These are phyloP conservation scores for Trichosanthes cucumerina DNA, from an alignment of 306 rosid species.

Conservation along the genomic window DNA sequence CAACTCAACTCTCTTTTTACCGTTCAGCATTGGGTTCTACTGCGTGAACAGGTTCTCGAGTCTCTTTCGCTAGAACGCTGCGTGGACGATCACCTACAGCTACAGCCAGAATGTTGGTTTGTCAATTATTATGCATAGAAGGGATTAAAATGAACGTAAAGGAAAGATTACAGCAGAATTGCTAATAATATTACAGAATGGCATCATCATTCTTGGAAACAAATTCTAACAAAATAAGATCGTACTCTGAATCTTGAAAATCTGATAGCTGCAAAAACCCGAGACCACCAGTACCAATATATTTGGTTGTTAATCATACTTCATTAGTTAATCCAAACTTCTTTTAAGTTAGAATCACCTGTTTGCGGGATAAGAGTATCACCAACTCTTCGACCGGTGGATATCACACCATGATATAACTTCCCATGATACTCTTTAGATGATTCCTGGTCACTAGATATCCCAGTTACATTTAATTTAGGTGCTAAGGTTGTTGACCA, in stretches of 20 bases:
- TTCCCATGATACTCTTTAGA: neutral
- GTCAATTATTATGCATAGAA: neutral
- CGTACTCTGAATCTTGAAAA: neutral
- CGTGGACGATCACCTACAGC: neutral
- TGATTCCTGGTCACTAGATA: neutral
- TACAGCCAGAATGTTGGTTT: neutral
- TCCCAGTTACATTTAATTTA: constrained; percentile 32
- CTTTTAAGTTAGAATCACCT: neutral
- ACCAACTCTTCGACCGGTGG: neutral
- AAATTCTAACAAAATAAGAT: neutral
- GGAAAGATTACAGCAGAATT: neutral
- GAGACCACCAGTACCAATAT: neutral
- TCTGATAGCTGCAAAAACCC: neutral
- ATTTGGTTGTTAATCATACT: neutral
- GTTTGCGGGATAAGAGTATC: neutral
- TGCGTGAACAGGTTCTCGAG: neutral
- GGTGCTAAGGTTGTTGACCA: constrained; percentile 80
- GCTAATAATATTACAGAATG: neutral
- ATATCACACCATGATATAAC: neutral
- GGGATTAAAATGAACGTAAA: neutral
- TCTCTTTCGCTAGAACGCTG: neutral
- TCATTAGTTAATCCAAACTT: neutral
- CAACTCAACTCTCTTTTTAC: neutral
- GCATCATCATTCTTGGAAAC: neutral
- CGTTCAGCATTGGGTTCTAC: neutral